Evolutionary conservation across 2,329 filamentous ascomycete genomes (phyloP), one percentile per base, ranked within the genome.

Genomic region (Fonsecaea monophora): DNA sequence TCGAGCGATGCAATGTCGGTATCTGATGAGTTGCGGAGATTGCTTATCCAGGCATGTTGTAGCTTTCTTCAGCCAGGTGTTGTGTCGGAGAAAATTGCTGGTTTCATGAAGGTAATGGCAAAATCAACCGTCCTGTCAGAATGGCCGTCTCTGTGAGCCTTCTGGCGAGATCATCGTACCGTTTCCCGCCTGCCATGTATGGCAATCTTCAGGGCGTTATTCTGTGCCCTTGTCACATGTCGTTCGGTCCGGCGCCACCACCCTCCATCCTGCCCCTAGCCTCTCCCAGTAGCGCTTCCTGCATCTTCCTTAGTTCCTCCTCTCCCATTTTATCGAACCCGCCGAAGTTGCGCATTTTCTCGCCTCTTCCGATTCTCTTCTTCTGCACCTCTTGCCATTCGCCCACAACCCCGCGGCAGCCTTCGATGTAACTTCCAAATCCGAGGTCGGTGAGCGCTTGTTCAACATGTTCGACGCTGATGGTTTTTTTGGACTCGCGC

Each of bases 401-500:
- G 62, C 90, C 89, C 1, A 94, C 94, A 9, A 95, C 92, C 72
- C 92, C 91, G 64, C 93, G 81, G 12, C 99, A 92, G 67, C 94
- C 91, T 15, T 90, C 88, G 6, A 99, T 91, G 76, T 98, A 99
- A 73, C 97, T 93, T 9, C 89, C 86, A 78, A 98, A 99, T 1
- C 94, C 95, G 21, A 99, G 87, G 74, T 96, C 92, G 74, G 94
- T 91, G 50, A 99, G 86, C 0, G 95, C 95, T 76, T 94, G 94
- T 76, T 94, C 96, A 74, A 99, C 96, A 82, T 99, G 95, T 75
- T 99, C 95, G 78, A 92, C 96, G 12, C 94, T 94, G 74, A 99
- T 99, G 3, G 95, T 99, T 86, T 99, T 99, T 84, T 99, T 99
- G 58, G 94, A 92, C 76, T 99, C 95, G 80, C 97, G 97, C 78